These are phyloP conservation scores for Durio zibethinus DNA, from an alignment of 345 rosid species.

Conservation along the genomic window DNA sequence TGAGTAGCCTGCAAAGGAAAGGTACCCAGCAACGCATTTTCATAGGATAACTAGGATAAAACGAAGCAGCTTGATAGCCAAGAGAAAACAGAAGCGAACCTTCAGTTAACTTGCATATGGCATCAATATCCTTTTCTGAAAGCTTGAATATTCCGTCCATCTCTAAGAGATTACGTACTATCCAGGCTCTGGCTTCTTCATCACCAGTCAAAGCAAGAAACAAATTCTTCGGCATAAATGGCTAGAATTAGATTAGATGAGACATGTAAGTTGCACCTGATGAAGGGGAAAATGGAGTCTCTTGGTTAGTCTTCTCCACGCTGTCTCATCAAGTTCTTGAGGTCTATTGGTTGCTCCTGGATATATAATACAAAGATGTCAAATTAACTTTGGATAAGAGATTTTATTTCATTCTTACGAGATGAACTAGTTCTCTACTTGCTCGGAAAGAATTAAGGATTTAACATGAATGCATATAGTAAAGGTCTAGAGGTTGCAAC, in stretches of 20 bases:
- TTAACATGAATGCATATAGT: background rate
- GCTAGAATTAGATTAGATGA: conserved; percentile 15
- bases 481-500: background rate
- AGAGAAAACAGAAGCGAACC: conserved; percentile 29
- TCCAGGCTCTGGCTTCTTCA: conserved; percentile 98
- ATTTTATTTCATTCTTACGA: background rate
- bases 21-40: background rate
- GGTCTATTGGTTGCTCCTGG: conserved; percentile 97
- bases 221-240: background rate
- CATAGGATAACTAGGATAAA: conserved; percentile 5
- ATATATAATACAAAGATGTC: conserved; percentile 17
- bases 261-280: conserved; percentile 45
- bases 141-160: conserved; percentile 89
- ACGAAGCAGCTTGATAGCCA: background rate
- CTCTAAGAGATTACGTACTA: conserved; percentile 64
- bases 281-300: conserved; percentile 87
- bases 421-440: background rate
- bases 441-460: background rate
- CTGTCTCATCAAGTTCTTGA: conserved; percentile 98
- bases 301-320: conserved; percentile 90
- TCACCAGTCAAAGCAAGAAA: conserved; percentile 16
- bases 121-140: conserved; percentile 57
- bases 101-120: conserved; percentile 75
- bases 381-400: background rate
- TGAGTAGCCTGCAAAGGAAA: conserved; percentile 61